A percentile compares a stretch with the other conserved stretches of the same genome.
Conservation (phyloP, 352 stramenopile species). For the Blastocystis sp. region DNA sequence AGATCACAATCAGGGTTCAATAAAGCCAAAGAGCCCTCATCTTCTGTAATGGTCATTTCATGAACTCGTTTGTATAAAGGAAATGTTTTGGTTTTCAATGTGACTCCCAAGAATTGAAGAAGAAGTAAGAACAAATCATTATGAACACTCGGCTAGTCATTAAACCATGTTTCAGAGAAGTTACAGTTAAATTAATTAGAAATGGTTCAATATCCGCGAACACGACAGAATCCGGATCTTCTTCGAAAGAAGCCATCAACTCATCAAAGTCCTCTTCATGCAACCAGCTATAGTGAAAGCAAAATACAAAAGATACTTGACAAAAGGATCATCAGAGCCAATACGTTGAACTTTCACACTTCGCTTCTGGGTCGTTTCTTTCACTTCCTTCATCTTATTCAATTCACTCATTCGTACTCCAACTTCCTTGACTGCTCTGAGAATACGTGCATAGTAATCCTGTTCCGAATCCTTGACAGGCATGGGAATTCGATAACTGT, state of each 20-base stretch:
- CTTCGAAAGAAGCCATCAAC: neutral
- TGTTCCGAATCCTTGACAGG: conserved; percentile 13
- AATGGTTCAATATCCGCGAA: conserved; percentile 37
- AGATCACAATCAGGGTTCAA: neutral
- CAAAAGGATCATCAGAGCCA: neutral
- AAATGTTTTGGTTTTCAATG: neutral
- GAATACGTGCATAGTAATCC: conserved; percentile 40
- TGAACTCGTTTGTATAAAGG: conserved; percentile 24
- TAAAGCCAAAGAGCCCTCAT: neutral
- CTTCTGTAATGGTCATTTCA: neutral
- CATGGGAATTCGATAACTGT: conserved; percentile 56
- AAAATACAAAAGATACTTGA: neutral
- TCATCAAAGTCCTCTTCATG: conserved; percentile 50
- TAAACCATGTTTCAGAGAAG: neutral
- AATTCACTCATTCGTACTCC: neutral
- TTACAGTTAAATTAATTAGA: conserved; percentile 30
- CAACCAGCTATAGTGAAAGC: neutral
- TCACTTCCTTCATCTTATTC: conserved; percentile 1
- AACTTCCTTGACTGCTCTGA: conserved; percentile 10
- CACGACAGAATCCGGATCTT: neutral
- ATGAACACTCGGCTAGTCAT: neutral
- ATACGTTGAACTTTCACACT: conserved; percentile 30
- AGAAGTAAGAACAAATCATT: conserved; percentile 24
- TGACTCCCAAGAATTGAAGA: conserved; percentile 5
- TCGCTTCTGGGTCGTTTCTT: neutral